Evolutionary conservation across 2,329 filamentous ascomycete species (phyloP).

Genomic region (Monosporascus sp.): DNA sequence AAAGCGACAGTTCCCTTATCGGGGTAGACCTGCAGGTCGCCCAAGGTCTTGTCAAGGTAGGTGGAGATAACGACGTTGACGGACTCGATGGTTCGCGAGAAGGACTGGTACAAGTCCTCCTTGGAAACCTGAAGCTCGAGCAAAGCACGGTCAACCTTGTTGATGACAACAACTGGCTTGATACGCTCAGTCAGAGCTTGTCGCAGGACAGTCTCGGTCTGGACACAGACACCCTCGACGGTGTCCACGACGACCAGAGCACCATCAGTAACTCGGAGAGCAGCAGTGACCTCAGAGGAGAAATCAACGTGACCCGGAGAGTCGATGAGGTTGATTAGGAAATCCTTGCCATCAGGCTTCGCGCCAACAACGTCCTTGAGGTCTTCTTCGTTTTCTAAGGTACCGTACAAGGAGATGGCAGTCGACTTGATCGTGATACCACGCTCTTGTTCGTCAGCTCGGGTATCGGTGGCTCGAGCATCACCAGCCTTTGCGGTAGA

Average conservation of each 20-base stretch:
- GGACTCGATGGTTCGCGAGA: conserved; percentile 98
- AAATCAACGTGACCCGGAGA: conserved; percentile 99
- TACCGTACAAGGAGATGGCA: conserved; percentile 95
- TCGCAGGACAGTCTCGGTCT: conserved; percentile 98
- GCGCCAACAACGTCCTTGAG: conserved; percentile 89
- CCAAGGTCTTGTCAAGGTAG: conserved; percentile 94
- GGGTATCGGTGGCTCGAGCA: conserved; percentile 92
- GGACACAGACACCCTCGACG: conserved; percentile 99
- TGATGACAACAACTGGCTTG: conserved; percentile 99
- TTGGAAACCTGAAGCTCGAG: conserved; percentile 98
- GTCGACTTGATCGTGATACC: conserved; percentile 99
- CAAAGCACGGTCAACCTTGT: conserved; percentile 99
- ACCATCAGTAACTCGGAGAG: conserved; percentile 99
- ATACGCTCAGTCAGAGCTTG: conserved; percentile 99
- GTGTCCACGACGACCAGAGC: conserved; percentile 99
- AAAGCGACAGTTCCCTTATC: conserved; percentile 97
- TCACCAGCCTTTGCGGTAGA: conserved; percentile 96
- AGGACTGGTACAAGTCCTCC: conserved; percentile 99
- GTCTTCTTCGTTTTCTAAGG: conserved; percentile 75
- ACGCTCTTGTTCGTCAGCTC: conserved; percentile 97
- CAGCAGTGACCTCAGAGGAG: conserved; percentile 98
- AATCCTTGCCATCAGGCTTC: conserved; percentile 86
- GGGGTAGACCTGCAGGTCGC: conserved; percentile 98
- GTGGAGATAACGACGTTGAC: conserved; percentile 99
- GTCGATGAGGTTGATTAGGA: conserved; percentile 99